phyloP scores from a whole-genome alignment of 2,329 filamentous ascomycete genomes.

The Ciborinia camelliae region DNA sequence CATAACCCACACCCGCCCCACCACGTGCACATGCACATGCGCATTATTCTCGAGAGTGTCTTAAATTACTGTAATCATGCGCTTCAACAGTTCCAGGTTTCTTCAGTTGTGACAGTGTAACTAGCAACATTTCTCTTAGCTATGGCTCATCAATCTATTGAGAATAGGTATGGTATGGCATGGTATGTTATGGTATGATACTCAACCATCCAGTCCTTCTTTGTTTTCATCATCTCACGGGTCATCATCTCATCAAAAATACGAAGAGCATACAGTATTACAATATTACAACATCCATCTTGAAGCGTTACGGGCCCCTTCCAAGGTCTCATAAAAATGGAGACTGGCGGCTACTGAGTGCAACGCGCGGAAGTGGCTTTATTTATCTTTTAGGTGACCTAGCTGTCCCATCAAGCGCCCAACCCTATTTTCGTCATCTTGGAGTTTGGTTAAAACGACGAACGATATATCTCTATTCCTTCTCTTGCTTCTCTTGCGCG shows the following conservation, averaged over 20 bases:
- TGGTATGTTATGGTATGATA: too few relatives aligned
- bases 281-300: not conserved
- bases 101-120: not conserved
- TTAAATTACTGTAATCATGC: slow-evolving; percentile 20
- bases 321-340: slow-evolving; percentile 11
- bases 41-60: slow-evolving; percentile 11
- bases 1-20: too few relatives aligned
- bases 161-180: too few relatives aligned
- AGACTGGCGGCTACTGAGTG: slow-evolving; percentile 14
- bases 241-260: slow-evolving; percentile 7
- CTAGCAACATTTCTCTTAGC: slow-evolving; percentile 13
- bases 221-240: slow-evolving; percentile 3
- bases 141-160: not conserved
- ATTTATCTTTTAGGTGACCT: not conserved
- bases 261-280: slow-evolving; percentile 5
- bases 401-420: slow-evolving; percentile 14
- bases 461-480: not conserved
- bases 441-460: not conserved
- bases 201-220: not conserved
- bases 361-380: slow-evolving; percentile 14
- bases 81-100: slow-evolving; percentile 3
- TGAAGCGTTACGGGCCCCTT: slow-evolving; percentile 14
- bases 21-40: too few relatives aligned
- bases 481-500: not conserved
- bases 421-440: slow-evolving; percentile 12